Evolutionary conservation across 1,139 yeast species (phyloP), one percentile per base, ranked within the genome.

Genomic region (Kodamaea ohmeri): DNA sequence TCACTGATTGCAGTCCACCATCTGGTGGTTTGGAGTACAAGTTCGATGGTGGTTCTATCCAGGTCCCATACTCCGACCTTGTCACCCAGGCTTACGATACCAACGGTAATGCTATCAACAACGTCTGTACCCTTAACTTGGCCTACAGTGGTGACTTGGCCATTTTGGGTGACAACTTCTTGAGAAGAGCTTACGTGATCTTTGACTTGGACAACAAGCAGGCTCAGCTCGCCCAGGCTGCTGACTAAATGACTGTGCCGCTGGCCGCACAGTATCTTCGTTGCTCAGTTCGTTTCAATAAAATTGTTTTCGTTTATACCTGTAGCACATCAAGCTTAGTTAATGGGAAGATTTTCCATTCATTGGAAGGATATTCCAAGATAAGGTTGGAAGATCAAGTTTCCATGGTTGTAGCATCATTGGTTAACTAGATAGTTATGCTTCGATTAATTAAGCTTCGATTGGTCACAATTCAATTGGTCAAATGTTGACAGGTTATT

Each of bases 31-130:
- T 42, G 67, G 38, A 17, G 13, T 61, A 75, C 45, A 65, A 71
- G 45, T 79, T 81, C 56, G 80, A 78, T 38, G 78, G 78, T 18
- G 21, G 29, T 14, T 53, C 59, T 21, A 67, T 80, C 41, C 50
- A 57, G 5, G 73, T 73, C 7, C 72, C 82, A 13, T 50, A 75
- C 30, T 52, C 61, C 17, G 61, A 69, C 42, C 68, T 73, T 49
- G 39, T 43, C 9, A n/a, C 22, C 2, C 37, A 32, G 18, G 33
- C 38, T n/a, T 22, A 34, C 29, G 40, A 38, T 24, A 12, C 11
- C 19, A 15, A 17, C 21, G 39, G 44, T 22, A 15, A 32, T 24
- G 39, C 34, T 8, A 35, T 45, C 21, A 20, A 22, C 3, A 20
- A 13, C 15, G 7, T 6, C 29, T 25, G 22, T 14, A 2, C 31